phyloP scores from a whole-genome alignment of 352 stramenopile species.

The Phytophthora lateralis region DNA sequence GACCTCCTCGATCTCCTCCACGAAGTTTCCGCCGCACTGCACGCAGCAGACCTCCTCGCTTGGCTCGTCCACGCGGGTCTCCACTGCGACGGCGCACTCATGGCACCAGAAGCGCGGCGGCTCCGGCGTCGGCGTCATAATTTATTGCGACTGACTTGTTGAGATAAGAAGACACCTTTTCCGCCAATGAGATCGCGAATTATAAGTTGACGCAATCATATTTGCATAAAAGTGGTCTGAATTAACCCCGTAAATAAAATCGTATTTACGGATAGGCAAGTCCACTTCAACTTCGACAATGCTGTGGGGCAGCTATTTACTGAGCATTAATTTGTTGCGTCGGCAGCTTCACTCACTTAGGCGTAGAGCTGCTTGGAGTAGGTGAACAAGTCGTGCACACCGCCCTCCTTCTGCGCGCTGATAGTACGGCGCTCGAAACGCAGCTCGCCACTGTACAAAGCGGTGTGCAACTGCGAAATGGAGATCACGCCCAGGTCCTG shows the following conservation, averaged over 20 bases:
- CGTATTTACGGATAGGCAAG: not conserved
- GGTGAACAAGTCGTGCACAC: slow-evolving; percentile 97
- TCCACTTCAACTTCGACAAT: slow-evolving; percentile 11
- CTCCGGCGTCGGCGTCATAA: slow-evolving; percentile 25
- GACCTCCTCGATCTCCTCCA: slow-evolving; percentile 85
- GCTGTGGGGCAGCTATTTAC: slow-evolving; percentile 14
- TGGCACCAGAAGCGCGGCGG: slow-evolving; percentile 82
- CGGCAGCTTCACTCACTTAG: slow-evolving; percentile 12
- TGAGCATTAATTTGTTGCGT: not conserved
- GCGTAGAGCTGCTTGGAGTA: slow-evolving; percentile 92
- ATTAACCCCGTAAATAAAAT: not conserved
- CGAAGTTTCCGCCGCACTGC: slow-evolving; percentile 79
- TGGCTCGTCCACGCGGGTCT: slow-evolving; percentile 59
- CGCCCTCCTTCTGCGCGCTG: slow-evolving; percentile 97
- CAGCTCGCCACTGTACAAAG: slow-evolving; percentile 74
- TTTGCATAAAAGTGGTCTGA: slow-evolving; percentile 17
- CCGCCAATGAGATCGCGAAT: not conserved
- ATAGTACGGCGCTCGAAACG: slow-evolving; percentile 97
- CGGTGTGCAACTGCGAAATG: slow-evolving; percentile 84
- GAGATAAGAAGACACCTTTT: not conserved
- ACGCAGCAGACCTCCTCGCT: slow-evolving; percentile 76
- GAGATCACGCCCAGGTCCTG: slow-evolving; percentile 95
- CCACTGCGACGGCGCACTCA: slow-evolving; percentile 64
- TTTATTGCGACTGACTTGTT: slow-evolving; percentile 31
- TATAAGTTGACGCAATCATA: slow-evolving; percentile 29